Evolutionary conservation across 305 asterid species (phyloP), one percentile per base, ranked within the genome.

Genomic region (Nicotiana rustica): DNA sequence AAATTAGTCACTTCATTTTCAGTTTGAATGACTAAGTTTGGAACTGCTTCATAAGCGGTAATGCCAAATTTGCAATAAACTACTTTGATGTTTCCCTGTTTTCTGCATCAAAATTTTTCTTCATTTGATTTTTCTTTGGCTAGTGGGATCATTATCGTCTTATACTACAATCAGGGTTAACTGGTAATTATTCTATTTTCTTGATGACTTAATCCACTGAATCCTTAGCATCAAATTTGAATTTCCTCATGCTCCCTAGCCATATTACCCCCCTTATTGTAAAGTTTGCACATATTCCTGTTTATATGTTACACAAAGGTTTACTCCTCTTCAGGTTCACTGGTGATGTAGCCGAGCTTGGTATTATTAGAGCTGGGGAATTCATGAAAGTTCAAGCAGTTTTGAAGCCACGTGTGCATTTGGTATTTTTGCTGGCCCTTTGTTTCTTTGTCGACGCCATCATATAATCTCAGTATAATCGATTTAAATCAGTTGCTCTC

Each of bases 261-360:
- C 64, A 25, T 75, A 75, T 73, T 29, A 49, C 41, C 21, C 78
- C 79, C 65, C 44, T 52, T 6, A 21, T 49, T 29, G 80, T 55
- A 15, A 52, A 29, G 80, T 55, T 55, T 29, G 67, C 80, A 2
- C 52, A 3, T 29, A 76, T 17, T 10, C 52, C n/a, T 76, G 66
- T 55, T 76, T 76, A 55, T 55, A 31, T 76, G 80, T 17, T 76
- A 31, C 59, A 76, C 67, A 55, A 75, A n/a, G 67, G 66, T 65
- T 15, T 55, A 6, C n/a, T 76, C 52, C 66, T 55, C 66, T 82
- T 83, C 92, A 96, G 99, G 87, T 96, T 91, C 88, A 87, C 97
- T 31, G 97, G 97, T 80, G 98, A 96, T 85, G 87, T 83, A 82
- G 92, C 97, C 80, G 97, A 95, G 88, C 92, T 96, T 85, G 98